Evolutionary conservation across 345 rosid genomes (phyloP).

Genomic region (Eucalyptus grandis): DNA sequence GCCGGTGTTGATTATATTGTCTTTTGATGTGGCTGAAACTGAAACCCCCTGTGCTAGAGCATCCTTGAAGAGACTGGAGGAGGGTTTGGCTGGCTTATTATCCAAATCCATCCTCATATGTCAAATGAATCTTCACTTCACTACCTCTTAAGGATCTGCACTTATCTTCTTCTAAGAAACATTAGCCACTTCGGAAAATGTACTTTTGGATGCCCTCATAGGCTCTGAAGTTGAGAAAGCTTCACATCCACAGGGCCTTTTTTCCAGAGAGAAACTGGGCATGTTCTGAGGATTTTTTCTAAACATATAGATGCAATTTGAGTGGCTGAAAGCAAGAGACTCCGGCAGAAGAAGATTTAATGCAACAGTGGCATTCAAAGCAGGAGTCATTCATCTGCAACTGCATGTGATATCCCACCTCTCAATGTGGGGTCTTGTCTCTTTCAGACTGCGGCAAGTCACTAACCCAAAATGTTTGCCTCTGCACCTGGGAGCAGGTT

Average conservation of each 20-base stretch:
- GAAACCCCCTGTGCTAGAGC: neutral
- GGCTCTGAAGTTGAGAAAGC: neutral
- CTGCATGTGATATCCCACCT: conserved; percentile 74
- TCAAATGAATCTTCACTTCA: neutral
- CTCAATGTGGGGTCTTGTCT: conserved; percentile 14
- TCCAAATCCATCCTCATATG: neutral
- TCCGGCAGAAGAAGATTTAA: conserved; percentile 40
- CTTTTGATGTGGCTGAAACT: neutral
- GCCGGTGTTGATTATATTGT: conserved; percentile 7
- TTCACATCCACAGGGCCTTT: neutral
- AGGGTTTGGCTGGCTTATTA: neutral
- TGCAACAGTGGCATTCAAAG: conserved; percentile 44
- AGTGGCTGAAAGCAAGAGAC: neutral
- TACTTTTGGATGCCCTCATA: neutral
- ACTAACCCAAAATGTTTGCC: neutral
- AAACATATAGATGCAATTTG: conserved; percentile 6
- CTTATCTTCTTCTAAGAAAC: neutral
- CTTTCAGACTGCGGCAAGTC: neutral
- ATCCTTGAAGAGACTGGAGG: neutral
- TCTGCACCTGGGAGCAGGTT: neutral
- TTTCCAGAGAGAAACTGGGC: neutral
- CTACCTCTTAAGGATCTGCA: neutral
- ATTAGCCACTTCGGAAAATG: neutral
- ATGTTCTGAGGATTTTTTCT: neutral
- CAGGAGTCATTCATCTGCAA: neutral